A percentile compares a stretch with the other conserved stretches of the same genome.
phyloP scores from a whole-genome alignment of 768 basidiomycete genomes.

The Sporobolomyces pararoseus region DNA sequence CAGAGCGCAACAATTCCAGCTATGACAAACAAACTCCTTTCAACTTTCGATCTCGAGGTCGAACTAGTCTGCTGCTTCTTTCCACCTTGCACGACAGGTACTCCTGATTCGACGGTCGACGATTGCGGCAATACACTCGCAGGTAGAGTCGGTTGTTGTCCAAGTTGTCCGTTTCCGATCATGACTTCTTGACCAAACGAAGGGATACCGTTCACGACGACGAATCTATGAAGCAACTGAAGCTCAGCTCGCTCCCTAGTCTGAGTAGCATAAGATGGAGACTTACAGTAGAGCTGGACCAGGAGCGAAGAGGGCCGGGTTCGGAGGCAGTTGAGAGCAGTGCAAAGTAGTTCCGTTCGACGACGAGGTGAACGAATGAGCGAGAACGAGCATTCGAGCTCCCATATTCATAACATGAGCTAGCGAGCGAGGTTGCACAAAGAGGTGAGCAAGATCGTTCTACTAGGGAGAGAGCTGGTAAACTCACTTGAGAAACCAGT shows the following conservation, averaged over 20 bases:
- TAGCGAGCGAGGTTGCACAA: neutral
- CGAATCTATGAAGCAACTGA: slow-evolving; percentile 44
- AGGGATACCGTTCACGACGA: slow-evolving; percentile 75
- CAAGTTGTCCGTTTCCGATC: slow-evolving; percentile 71
- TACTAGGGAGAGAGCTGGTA: too few species aligned
- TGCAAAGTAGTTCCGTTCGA: slow-evolving; percentile 67
- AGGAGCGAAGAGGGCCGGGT: slow-evolving; percentile 75
- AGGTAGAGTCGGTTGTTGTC: neutral
- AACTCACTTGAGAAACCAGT: slow-evolving; percentile 71
- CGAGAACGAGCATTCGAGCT: slow-evolving; percentile 74
- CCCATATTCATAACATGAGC: slow-evolving; percentile 51
- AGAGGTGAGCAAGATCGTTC: neutral
- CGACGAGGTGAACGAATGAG: slow-evolving; percentile 75
- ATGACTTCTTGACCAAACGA: slow-evolving; percentile 71
- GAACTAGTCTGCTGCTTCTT: neutral
- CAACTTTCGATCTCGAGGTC: neutral
- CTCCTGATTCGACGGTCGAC: neutral
- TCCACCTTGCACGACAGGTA: neutral
- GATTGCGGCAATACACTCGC: neutral
- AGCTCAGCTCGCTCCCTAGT: slow-evolving; percentile 42
- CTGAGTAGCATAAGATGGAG: neutral
- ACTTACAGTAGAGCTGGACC: slow-evolving; percentile 56
- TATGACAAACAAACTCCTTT: too few species aligned
- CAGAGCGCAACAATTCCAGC: too few species aligned
- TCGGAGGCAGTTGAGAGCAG: slow-evolving; percentile 72